Evolutionary conservation across 129 eudicot species (phyloP).

Genomic region (Centrapalus pauciflorus): DNA sequence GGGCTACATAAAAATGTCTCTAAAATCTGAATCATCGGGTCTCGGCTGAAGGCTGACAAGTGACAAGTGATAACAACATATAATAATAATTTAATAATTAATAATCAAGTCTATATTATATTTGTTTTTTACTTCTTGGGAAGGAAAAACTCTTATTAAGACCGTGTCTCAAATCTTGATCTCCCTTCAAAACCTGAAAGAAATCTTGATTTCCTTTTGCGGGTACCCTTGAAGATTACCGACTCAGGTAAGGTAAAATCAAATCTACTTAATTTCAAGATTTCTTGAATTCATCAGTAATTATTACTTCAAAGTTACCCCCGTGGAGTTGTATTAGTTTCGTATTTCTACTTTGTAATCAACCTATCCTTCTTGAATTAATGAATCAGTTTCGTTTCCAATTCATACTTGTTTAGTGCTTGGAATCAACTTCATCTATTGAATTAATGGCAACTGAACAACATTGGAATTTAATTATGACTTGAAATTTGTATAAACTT

Average conservation of each 20-base stretch:
- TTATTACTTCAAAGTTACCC: constrained; percentile 2
- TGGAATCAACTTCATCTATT: constrained; percentile 7
- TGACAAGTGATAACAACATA: neutral
- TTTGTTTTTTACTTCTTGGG: constrained; percentile 21
- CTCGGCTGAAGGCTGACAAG: too few relatives aligned
- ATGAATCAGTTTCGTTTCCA: neutral
- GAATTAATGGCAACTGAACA: constrained; percentile 14
- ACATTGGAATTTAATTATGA: constrained; percentile 10
- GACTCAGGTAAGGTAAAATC: constrained; percentile 15
- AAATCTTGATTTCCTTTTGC: constrained; percentile 26
- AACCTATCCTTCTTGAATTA: neutral
- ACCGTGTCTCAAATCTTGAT: constrained; percentile 30
- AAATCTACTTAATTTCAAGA: constrained; percentile 18
- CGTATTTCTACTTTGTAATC: constrained; percentile 13
- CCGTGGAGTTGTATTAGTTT: constrained; percentile 4
- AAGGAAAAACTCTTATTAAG: constrained; percentile 9
- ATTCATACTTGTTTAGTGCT: constrained; percentile 6
- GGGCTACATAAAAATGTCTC: constrained; percentile 16
- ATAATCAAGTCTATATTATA: neutral
- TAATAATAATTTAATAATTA: neutral
- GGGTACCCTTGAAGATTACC: neutral
- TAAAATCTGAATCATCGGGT: too few relatives aligned
- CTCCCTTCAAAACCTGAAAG: constrained; percentile 18
- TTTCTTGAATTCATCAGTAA: neutral
- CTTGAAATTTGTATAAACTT: neutral